Percentiles rank a stretch among this genome's conserved stretches.
phyloP scores from a whole-genome alignment of 495 filamentous ascomycete species.

The Penicillium psychrofluorescens region DNA sequence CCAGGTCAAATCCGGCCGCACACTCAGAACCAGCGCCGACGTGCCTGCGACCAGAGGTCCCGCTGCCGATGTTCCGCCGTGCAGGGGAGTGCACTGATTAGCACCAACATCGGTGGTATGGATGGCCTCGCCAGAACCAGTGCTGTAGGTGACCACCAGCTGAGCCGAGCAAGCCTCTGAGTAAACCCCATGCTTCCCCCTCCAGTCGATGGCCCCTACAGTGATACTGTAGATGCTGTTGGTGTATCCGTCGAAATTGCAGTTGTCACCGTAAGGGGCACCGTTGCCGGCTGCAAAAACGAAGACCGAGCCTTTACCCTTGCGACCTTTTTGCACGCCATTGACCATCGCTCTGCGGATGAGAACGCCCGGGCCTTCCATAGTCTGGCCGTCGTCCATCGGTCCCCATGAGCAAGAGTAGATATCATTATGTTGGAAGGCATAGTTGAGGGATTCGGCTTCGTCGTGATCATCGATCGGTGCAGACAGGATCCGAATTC shows the following conservation, averaged over 20 bases:
- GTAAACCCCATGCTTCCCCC: slow-evolving; percentile 82
- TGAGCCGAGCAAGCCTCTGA: slow-evolving; percentile 94
- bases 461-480: slow-evolving; percentile 91
- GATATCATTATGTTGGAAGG: slow-evolving; percentile 84
- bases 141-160: slow-evolving; percentile 92
- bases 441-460: slow-evolving; percentile 86
- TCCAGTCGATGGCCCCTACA: slow-evolving; percentile 84
- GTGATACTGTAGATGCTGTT: slow-evolving; percentile 99
- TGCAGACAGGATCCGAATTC: slow-evolving; percentile 83
- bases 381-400: slow-evolving; percentile 82
- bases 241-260: slow-evolving; percentile 98
- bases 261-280: slow-evolving; percentile 81
- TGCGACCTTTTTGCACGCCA: slow-evolving; percentile 80
- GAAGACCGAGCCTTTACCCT: slow-evolving; percentile 81
- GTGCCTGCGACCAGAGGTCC: slow-evolving; percentile 88
- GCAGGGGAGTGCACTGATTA: slow-evolving; percentile 65
- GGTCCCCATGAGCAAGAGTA: slow-evolving; percentile 99
- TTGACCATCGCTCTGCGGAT: slow-evolving; percentile 88
- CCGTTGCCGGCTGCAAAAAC: slow-evolving; percentile 98
- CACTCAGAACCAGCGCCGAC: slow-evolving; percentile 82
- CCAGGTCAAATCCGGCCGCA: slow-evolving; percentile 85
- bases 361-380: slow-evolving; percentile 88
- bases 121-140: slow-evolving; percentile 79
- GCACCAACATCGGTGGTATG: slow-evolving; percentile 92
- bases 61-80: slow-evolving; percentile 96